phyloP scores from a whole-genome alignment of 768 basidiomycete genomes.

The Kwoniella botswanensis region DNA sequence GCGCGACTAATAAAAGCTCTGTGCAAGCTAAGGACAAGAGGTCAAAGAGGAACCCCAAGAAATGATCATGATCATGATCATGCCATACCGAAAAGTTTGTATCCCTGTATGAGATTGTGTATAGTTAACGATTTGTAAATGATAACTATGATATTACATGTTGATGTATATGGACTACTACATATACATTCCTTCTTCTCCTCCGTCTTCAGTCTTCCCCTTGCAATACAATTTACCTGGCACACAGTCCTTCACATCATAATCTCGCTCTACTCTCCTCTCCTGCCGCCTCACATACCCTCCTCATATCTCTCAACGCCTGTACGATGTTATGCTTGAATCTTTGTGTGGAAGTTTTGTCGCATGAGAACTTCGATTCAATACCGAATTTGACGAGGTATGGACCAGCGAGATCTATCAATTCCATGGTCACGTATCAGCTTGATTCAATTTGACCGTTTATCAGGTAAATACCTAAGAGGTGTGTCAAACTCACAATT shows the following conservation, averaged over 20 bases:
- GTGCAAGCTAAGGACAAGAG: no score
- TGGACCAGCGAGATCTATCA: conserved; percentile 77
- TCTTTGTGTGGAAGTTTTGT: conserved; percentile 70
- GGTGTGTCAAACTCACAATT: conserved; percentile 69
- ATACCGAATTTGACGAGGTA: conserved; percentile 86
- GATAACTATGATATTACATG: no score
- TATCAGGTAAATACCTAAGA: not conserved
- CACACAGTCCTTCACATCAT: not conserved
- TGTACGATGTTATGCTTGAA: conserved; percentile 70
- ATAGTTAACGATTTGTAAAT: no score
- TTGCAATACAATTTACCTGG: not conserved
- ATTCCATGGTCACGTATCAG: not conserved
- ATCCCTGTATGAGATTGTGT: no score
- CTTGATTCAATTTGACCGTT: not conserved
- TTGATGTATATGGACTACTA: no score
- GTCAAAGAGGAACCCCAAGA: no score
- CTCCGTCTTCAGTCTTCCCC: not conserved
- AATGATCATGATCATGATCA: no score
- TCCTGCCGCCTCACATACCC: conserved; percentile 62
- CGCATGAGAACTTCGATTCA: conserved; percentile 79
- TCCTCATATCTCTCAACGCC: conserved; percentile 73
- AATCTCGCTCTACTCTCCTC: not conserved
- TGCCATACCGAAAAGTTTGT: no score
- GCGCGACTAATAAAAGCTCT: no score
- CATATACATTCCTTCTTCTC: no score